phyloP scores from a whole-genome alignment of 164 flowering plant genomes.

The Liquidambar formosana region DNA sequence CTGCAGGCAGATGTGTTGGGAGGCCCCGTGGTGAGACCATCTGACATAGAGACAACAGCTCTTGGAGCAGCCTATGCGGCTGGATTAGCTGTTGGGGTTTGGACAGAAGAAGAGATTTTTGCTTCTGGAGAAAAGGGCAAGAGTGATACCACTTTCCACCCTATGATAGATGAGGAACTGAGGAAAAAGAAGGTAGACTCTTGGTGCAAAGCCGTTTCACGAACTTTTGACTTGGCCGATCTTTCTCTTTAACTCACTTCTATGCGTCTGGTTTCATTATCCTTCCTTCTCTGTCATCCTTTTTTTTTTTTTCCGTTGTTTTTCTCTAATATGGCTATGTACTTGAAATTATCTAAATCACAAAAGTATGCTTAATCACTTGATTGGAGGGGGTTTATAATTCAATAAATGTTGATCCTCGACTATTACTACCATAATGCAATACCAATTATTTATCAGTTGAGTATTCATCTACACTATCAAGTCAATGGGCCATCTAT shows the following conservation, averaged over 20 bases:
- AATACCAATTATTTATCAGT: too few relatives aligned
- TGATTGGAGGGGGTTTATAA: too few relatives aligned
- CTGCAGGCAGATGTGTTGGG: constrained; percentile 89
- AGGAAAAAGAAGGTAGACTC: constrained; percentile 80
- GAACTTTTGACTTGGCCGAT: constrained; percentile 89
- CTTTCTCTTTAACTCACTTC: constrained; percentile 50
- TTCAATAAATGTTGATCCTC: too few relatives aligned
- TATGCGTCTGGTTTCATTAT: neutral
- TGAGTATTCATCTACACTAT: too few relatives aligned
- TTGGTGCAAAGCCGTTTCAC: constrained; percentile 85
- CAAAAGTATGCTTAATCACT: too few relatives aligned
- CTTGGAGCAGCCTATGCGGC: constrained; percentile 98
- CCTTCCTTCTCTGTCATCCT: neutral
- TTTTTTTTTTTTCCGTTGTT: too few relatives aligned
- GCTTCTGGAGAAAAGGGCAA: constrained; percentile 44
- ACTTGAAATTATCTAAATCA: too few relatives aligned
- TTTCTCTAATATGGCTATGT: too few relatives aligned
- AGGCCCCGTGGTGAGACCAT: constrained; percentile 81
- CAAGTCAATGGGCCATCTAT: too few relatives aligned
- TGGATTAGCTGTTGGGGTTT: constrained; percentile 85
- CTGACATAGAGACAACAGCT: constrained; percentile 91
- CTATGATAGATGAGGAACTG: constrained; percentile 43
- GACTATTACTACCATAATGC: too few relatives aligned
- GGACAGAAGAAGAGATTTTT: constrained; percentile 70
- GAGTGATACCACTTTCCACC: constrained; percentile 45